A percentile compares a stretch with the other conserved stretches of the same genome.
These are phyloP conservation scores for Thraustochytrium sp. DNA, from an alignment of 352 stramenopile genomes.

Conservation along the genomic window DNA sequence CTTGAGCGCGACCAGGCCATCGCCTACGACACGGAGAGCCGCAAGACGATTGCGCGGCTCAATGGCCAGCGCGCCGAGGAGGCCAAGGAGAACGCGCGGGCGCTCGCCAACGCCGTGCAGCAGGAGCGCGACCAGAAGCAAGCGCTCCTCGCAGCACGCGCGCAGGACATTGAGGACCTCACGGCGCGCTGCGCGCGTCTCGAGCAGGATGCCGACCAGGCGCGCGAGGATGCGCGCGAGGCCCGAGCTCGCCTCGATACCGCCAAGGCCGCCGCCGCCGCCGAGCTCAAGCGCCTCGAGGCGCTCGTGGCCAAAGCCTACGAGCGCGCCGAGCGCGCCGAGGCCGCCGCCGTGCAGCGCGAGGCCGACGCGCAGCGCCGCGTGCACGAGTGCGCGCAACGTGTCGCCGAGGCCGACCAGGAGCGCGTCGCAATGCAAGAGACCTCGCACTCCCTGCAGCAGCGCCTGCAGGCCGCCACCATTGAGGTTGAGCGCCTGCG, in stretches of 20 bases:
- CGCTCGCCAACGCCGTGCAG: background rate
- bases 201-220: background rate
- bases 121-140: background rate
- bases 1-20: constrained; percentile 30
- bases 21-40: background rate
- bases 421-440: constrained; percentile 16
- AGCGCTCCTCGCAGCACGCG: background rate
- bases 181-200: background rate
- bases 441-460: background rate
- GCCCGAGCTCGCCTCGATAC: background rate
- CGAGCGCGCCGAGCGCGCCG: constrained; percentile 6
- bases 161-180: background rate
- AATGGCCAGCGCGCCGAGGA: background rate
- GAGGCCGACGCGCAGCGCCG: constrained; percentile 14
- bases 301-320: background rate
- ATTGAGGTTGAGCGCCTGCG: constrained; percentile 1
- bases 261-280: background rate
- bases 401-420: constrained; percentile 4
- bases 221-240: background rate
- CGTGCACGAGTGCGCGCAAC: background rate
- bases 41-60: background rate
- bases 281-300: background rate
- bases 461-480: background rate
- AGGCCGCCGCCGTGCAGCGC: background rate
- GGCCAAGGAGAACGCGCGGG: background rate